Evolutionary conservation across 495 filamentous ascomycete genomes (phyloP), one percentile per base, ranked within the genome.

Genomic region (Tuber calosporum): DNA sequence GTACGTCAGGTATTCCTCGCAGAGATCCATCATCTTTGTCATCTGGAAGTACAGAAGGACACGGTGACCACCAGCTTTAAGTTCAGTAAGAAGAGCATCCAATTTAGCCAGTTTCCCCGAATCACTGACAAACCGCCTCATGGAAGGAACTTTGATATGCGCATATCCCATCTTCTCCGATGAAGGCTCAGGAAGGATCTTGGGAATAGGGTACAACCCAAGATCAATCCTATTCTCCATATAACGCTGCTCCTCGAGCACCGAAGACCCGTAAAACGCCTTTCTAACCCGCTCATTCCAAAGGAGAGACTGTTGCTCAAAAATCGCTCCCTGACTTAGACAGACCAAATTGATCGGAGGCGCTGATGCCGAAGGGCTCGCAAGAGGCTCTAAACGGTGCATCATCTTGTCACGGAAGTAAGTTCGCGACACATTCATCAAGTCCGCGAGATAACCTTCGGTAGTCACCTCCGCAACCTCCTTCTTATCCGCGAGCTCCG

Each of bases 1-100:
- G 84, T 97, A 98, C 4, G 95, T 98, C 58, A 99, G 87, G 80
- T 98, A 99, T 83, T 99, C 95, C 80, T 99, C 95, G 91, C 97
- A 97, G 45, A 99, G 85, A 81, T 99, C 95, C 81, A 99, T 98
- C 95, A 99, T 99, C 78, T 92, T 90, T n/a, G 95, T 99, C 95
- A 99, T 99, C 84, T 99, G 95, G 90, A 99, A 99, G 86, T 99
- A 99, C n/a, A 99, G 86, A 11, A 99, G 88, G 26, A 99, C 95
- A 79, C 95, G 93, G 79, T 99, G 95, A 66, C 91, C 91, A 66
- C 89, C 91, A 70, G 94, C 89, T 85, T 98, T 99, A 72, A 99
- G 88, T 79, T 93, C 86, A 67, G 89, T 89, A 40, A 99, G 86
- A 36, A 99, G 87, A 71, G 92, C 86, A 83, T 99, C 95, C 38